Base-by-base conservation (phyloP, 1,284 basidiomycete genomes). In the Vanrija sp. region DNA sequence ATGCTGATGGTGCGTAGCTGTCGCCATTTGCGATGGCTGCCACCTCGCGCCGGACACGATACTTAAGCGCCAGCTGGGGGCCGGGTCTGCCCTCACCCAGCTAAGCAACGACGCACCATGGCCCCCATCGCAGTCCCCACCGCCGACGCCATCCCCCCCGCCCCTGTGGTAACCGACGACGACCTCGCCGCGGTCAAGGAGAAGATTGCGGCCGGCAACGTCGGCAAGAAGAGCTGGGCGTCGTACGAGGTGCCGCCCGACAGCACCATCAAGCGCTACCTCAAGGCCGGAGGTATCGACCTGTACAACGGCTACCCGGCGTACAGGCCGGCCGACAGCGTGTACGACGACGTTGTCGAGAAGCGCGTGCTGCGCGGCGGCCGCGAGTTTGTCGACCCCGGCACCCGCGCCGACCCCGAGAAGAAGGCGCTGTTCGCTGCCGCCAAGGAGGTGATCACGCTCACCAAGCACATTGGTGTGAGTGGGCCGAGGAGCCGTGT, bases 351-450 rank as follows among this genome's bases (percentile, higher is more conserved):
- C 14, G 69, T 71, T n/a, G 23, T 22, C 6, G 60, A 63, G 45
- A 63, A 69, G 41, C 54, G 69, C 25, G 60, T 53, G 6, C 45
- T 64, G 19, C 54, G 69, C 35, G 59, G 65, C 25, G n/a, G 18
- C 18, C 25, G 36, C 9, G 20, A 38, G 16, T 68, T 71, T 48
- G 50, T 63, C 19, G 68, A 72, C 51, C 68, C 70, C 0, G 70
- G 56, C 0, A 51, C 54, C 9, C 60, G 70, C 20, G 70, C 70
- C 47, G 70, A 72, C 49, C 55, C 52, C n/a, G 65, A 65, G 54
- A 71, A 73, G 68, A 69, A 69, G 57, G 66, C 68, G 1, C 59
- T 73, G 31, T 66, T 73, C 27, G 58, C 54, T 3, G 71, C 71
- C 9, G 69, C 68, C 16, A 66, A 64, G 49, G 53, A 67, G 48